These are phyloP conservation scores for Ceratocystis lukuohia DNA, from an alignment of 2,329 filamentous ascomycete genomes.

Conservation along the genomic window DNA sequence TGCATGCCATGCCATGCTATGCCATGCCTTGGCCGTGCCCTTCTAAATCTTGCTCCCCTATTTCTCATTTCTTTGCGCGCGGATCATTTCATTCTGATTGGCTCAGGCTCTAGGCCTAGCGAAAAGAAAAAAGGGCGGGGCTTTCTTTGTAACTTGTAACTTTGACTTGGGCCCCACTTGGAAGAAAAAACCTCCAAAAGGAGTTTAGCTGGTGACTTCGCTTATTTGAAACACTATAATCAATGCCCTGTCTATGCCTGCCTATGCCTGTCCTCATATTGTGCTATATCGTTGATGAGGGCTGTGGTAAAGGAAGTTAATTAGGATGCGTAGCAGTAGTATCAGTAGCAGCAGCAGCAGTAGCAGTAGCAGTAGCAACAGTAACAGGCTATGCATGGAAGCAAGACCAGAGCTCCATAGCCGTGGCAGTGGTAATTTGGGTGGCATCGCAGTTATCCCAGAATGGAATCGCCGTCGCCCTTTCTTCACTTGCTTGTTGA, in stretches of 20 bases:
- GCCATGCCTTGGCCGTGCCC: neutral
- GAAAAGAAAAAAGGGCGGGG: neutral
- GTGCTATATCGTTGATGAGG: neutral
- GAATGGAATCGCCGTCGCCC: neutral
- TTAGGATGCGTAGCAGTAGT: neutral
- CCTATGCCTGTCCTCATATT: no score
- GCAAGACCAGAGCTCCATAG: no score
- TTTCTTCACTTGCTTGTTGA: neutral
- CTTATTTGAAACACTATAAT: conserved; percentile 2
- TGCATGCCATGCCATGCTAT: neutral
- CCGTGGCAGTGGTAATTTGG: no score
- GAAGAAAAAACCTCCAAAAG: neutral
- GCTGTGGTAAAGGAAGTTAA: neutral
- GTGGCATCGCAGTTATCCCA: no score
- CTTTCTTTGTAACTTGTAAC: neutral
- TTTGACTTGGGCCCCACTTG: neutral
- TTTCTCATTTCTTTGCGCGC: neutral
- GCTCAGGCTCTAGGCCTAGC: neutral
- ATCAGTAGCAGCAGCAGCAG: neutral
- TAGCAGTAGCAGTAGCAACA: neutral
- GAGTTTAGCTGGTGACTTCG: conserved; percentile 1
- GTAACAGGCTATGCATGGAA: no score
- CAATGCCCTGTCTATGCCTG: neutral
- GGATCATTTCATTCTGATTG: neutral
- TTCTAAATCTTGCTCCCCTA: neutral